Evolutionary conservation across 208 protist species (phyloP).

Genomic region (Eutreptiella sp.): DNA sequence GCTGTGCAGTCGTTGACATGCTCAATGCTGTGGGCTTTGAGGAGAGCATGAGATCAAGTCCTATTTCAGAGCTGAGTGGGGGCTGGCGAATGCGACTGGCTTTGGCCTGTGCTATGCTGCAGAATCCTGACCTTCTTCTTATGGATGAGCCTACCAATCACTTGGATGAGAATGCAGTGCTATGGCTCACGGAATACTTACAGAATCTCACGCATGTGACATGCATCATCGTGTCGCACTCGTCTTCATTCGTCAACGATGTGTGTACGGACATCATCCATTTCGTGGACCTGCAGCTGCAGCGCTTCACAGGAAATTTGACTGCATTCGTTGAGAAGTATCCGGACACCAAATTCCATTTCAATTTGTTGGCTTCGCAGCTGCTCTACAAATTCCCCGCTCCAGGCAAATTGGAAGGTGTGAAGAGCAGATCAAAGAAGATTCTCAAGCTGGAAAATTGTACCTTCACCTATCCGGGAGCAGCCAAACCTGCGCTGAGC

Average conservation of each 20-base stretch:
- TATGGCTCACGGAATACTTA: constrained; percentile 59
- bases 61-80: constrained; percentile 44
- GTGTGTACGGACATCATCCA: constrained; percentile 47
- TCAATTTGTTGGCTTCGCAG: background rate
- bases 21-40: background rate
- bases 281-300: constrained; percentile 34
- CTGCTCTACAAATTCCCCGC: background rate
- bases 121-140: constrained; percentile 45
- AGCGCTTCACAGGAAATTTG: constrained; percentile 11
- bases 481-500: too few relatives aligned
- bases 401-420: background rate
- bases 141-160: constrained; percentile 76
- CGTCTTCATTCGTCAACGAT: constrained; percentile 52
- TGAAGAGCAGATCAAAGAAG: background rate
- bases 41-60: background rate
- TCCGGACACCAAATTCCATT: background rate
- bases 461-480: background rate
- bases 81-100: constrained; percentile 71
- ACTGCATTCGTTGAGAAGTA: background rate
- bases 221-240: constrained; percentile 64
- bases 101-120: constrained; percentile 52
- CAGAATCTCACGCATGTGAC: background rate
- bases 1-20: background rate
- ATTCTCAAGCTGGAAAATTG: background rate
- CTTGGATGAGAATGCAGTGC: constrained; percentile 46